phyloP scores from a whole-genome alignment of 192 early-diverging fungal genomes.

The Mortierella alpina region DNA sequence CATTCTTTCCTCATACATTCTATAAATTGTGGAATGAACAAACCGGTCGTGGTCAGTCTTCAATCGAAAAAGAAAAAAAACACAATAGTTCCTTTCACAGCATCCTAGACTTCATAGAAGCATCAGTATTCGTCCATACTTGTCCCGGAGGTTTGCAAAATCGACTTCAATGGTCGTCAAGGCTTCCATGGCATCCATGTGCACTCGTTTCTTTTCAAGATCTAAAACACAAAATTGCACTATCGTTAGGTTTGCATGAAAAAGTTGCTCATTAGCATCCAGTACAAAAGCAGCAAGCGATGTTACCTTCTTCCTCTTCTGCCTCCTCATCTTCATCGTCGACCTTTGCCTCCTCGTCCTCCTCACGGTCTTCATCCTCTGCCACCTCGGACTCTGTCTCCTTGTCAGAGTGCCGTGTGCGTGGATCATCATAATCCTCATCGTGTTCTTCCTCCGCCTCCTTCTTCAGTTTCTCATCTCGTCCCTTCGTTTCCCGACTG shows the following conservation, averaged over 20 bases:
- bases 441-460: not conserved
- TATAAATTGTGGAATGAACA: slow-evolving; percentile 11
- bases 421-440: slow-evolving; percentile 2
- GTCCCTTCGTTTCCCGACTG: slow-evolving; percentile 16
- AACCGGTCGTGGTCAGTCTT: no score
- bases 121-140: slow-evolving; percentile 37
- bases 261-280: not conserved
- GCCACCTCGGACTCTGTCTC: slow-evolving; percentile 29
- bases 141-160: slow-evolving; percentile 65
- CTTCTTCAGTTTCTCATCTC: slow-evolving; percentile 10
- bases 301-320: slow-evolving; percentile 38
- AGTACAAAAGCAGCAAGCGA: not conserved
- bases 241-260: not conserved
- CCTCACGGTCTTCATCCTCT: slow-evolving; percentile 33
- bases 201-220: slow-evolving; percentile 53
- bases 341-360: slow-evolving; percentile 19
- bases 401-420: slow-evolving; percentile 15
- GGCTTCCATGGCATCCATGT: slow-evolving; percentile 61
- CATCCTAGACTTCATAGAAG: not conserved
- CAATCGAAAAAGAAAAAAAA: no score
- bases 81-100: not conserved
- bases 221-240: slow-evolving; percentile 35
- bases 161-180: slow-evolving; percentile 65
- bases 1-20: slow-evolving; percentile 68
- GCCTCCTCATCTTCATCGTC: slow-evolving; percentile 13